Percentiles rank a stretch among this genome's conserved stretches.
phyloP scores from a whole-genome alignment of 352 stramenopile species.

The Phytopythium chamaehyphon region DNA sequence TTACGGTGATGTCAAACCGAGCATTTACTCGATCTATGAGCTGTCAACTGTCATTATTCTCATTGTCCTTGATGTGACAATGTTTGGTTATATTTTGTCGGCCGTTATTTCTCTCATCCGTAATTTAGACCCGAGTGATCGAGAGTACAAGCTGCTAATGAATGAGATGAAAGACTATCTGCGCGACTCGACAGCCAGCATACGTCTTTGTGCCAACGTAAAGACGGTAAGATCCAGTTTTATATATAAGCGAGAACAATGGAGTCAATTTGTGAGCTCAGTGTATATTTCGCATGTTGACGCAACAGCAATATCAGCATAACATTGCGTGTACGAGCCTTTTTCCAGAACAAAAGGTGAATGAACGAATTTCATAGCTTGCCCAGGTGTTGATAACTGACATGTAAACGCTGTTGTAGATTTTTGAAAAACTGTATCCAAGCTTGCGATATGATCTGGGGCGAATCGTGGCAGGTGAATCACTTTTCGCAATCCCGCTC shows the following conservation, averaged over 20 bases:
- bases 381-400: too few species aligned
- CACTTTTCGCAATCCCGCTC: constrained; percentile 73
- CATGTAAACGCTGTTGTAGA: too few species aligned
- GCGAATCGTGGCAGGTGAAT: constrained; percentile 69
- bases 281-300: constrained; percentile 1
- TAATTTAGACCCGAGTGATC: constrained; percentile 72
- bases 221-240: constrained; percentile 49
- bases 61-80: constrained; percentile 75
- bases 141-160: constrained; percentile 71
- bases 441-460: constrained; percentile 80
- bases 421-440: constrained; percentile 79
- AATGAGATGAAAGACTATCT: constrained; percentile 88
- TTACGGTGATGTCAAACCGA: constrained; percentile 77
- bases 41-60: constrained; percentile 66
- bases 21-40: constrained; percentile 70
- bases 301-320: constrained; percentile 66
- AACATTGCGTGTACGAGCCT: constrained; percentile 62
- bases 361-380: too few species aligned
- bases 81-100: constrained; percentile 81
- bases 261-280: too few species aligned
- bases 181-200: constrained; percentile 51
- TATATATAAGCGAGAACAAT: too few species aligned
- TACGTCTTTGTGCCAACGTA: constrained; percentile 57
- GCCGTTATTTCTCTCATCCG: constrained; percentile 80
- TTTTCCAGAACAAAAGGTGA: constrained; percentile 79